Percentiles rank a stretch among this genome's conserved stretches.
Evolutionary conservation across 768 basidiomycete species (phyloP).

Genomic region (Hygrocybe coccinea): DNA sequence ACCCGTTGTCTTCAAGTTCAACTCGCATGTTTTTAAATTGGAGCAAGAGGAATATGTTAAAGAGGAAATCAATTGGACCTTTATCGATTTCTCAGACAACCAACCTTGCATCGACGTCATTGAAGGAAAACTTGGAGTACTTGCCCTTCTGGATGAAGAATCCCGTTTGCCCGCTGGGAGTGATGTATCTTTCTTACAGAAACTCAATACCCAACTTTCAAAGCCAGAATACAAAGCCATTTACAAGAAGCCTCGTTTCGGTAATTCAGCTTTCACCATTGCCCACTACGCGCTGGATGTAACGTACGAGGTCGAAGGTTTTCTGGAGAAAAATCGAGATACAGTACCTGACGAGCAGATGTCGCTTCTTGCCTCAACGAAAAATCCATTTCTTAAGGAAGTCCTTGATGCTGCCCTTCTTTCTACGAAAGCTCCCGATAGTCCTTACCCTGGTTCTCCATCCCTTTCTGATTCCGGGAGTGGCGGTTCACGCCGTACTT

Average conservation of each 20-base stretch:
- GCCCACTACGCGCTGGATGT: constrained; percentile 98
- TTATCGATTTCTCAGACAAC: constrained; percentile 99
- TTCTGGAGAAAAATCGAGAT: constrained; percentile 97
- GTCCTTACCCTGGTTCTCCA: constrained; percentile 68
- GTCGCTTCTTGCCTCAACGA: constrained; percentile 75
- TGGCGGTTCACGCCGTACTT: constrained; percentile 72
- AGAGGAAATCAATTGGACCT: constrained; percentile 98
- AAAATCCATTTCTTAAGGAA: constrained; percentile 90
- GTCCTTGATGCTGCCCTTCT: constrained; percentile 87
- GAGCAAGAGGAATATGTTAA: constrained; percentile 99
- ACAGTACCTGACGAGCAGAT: constrained; percentile 99
- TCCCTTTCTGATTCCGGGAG: constrained; percentile 75
- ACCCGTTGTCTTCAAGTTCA: constrained; percentile 57
- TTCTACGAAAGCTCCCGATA: constrained; percentile 61
- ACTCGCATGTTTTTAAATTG: constrained; percentile 97
- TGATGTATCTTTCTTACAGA: constrained; percentile 88
- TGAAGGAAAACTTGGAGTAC: constrained; percentile 92
- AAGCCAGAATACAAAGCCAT: constrained; percentile 83
- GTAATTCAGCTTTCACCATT: constrained; percentile 94
- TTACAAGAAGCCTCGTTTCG: constrained; percentile 99
- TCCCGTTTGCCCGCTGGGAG: constrained; percentile 92
- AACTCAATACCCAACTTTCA: constrained; percentile 77
- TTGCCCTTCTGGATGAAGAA: constrained; percentile 94
- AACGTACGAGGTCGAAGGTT: constrained; percentile 97
- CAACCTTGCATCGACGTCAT: constrained; percentile 99